phyloP scores from a whole-genome alignment of 176 grass and related monocot species.

The Tillandsia leiboldiana region DNA sequence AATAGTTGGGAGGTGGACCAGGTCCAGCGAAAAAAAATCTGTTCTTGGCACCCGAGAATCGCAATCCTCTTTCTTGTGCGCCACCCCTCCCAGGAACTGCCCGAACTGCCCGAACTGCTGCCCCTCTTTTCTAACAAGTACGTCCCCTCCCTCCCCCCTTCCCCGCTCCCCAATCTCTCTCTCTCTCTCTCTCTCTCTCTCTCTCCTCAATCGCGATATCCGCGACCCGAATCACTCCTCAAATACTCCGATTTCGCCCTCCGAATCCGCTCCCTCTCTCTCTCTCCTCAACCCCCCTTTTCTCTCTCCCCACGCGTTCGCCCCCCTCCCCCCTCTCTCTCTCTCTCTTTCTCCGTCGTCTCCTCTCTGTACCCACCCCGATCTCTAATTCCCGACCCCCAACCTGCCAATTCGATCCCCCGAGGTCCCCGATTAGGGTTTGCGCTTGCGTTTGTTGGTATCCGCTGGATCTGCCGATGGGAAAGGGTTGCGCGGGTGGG shows the following conservation, averaged over 20 bases:
- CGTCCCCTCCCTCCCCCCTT: slow-evolving; percentile 15
- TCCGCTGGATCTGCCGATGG: not conserved
- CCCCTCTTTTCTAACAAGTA: slow-evolving; percentile 30
- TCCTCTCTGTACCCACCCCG: too few relatives aligned
- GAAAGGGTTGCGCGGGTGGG: not conserved
- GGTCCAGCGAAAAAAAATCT: too few relatives aligned
- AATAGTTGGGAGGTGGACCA: too few relatives aligned
- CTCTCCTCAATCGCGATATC: slow-evolving; percentile 20
- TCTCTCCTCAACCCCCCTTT: not conserved
- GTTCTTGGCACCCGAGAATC: too few relatives aligned
- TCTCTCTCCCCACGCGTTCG: not conserved
- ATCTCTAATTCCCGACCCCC: not conserved
- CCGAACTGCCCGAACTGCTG: not conserved
- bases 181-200: too few relatives aligned
- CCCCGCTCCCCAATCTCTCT: slow-evolving; percentile 23
- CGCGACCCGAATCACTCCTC: slow-evolving; percentile 6
- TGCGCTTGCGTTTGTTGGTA: not conserved
- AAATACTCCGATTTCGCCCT: not conserved
- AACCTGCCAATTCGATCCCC: not conserved
- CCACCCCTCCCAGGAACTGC: slow-evolving; percentile 14
- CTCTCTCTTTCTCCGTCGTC: not conserved
- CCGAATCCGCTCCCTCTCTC: not conserved
- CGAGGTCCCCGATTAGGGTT: not conserved
- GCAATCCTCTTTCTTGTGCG: too few relatives aligned
- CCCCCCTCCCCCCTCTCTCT: too few relatives aligned